Base-by-base conservation (phyloP, 768 basidiomycete genomes). In the Naganishia randhawae region DNA sequence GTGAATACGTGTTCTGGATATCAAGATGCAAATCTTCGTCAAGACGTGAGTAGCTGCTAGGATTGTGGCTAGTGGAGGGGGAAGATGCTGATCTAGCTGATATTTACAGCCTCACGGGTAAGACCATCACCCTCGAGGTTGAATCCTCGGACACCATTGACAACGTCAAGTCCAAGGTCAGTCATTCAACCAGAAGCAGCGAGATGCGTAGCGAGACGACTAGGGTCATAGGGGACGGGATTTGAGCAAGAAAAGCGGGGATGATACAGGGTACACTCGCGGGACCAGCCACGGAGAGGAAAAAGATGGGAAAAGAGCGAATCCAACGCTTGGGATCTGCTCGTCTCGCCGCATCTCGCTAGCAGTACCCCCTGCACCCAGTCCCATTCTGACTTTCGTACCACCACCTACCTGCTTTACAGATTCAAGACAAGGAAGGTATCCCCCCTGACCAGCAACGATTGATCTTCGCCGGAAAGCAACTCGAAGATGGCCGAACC, bases 51-150 rank as follows among this genome's bases (percentile, higher is more conserved):
- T 69, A 35, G 10, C 14, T 19, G 52, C 35, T 7, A 25, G 35
- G 50, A 42, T 0, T 11, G 22, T 31, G 39, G n/a, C n/a, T 29
- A 33, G 50, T 17, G 27, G 19, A 41, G 39, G 39, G 0, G 51
- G 27, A 37, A 35, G 51, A 52, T 54, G 52, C 50, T 53, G 52
- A 53, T 33, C n/a, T 14, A 54, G 35, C 42, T 55, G 17, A 11
- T 32, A 29, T 7, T 25, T 25, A 52, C 64, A 79, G 77, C 72
- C 81, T 89, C 5, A 88, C 88, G 8, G 88, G 88, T 54, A 88
- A 88, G 84, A 89, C 89, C 54, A 88, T 89, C 75, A 89, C 88
- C 68, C 77, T 82, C 71, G 82, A 82, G 77, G 82, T 82, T 68
- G 82, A 82, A 76, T 82, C 82, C 29, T 81, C 81, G 32, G 82